These are phyloP conservation scores for Lentinula sp. DNA, from an alignment of 768 basidiomycete genomes.

Conservation along the genomic window DNA sequence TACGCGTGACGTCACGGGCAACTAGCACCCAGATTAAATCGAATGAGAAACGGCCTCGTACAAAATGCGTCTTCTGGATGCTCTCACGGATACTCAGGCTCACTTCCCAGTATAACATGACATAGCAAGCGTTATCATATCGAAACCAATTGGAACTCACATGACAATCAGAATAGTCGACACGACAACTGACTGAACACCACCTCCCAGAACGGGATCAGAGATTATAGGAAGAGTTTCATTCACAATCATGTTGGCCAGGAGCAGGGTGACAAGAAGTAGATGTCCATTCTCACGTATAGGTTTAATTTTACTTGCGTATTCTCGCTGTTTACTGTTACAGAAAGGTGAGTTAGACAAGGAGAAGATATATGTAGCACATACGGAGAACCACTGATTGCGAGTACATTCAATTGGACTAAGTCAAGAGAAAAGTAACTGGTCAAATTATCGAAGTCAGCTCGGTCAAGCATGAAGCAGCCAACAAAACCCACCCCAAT, in stretches of 20 bases:
- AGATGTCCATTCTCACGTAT: constrained; percentile 81
- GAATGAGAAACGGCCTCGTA: not conserved
- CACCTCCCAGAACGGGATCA: constrained; percentile 75
- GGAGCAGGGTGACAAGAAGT: constrained; percentile 73
- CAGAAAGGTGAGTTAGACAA: not conserved
- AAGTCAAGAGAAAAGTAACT: constrained; percentile 86
- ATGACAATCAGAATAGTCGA: constrained; percentile 85
- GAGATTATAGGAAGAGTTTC: constrained; percentile 83
- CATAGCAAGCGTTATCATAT: not conserved
- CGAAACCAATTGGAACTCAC: constrained; percentile 38
- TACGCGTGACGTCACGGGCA: constrained; percentile 25
- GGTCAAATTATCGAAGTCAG: constrained; percentile 18
- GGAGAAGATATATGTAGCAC: constrained; percentile 17
- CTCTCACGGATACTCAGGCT: not conserved
- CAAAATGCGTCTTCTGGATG: constrained; percentile 2
- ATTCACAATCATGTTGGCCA: constrained; percentile 91
- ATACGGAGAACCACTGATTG: constrained; percentile 78
- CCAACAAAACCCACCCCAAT: constrained; percentile 21
- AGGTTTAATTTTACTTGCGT: constrained; percentile 82
- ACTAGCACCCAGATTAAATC: not conserved
- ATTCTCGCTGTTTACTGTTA: constrained; percentile 64
- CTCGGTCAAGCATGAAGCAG: not conserved
- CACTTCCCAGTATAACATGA: not conserved
- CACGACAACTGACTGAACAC: constrained; percentile 69
- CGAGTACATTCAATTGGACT: constrained; percentile 84